phyloP scores from a whole-genome alignment of 2,329 filamentous ascomycete species.

The Paecilomyces sp. region DNA sequence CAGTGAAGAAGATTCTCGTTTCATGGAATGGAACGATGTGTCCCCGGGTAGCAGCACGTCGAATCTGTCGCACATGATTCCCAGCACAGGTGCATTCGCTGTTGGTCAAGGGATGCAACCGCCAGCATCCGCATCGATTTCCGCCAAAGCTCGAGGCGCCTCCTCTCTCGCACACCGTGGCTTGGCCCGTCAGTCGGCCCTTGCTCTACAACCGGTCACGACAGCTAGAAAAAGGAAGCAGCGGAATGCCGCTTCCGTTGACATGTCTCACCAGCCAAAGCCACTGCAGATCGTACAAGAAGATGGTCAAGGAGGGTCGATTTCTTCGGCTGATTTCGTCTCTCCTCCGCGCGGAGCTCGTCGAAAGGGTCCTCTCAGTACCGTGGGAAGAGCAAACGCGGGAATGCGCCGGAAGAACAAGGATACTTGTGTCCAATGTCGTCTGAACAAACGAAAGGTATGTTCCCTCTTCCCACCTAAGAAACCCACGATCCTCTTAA shows the following conservation, averaged over 20 bases:
- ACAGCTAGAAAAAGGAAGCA: conserved; percentile 26
- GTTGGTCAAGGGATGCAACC: conserved; percentile 24
- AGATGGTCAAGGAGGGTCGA: conserved; percentile 34
- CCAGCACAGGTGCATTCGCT: conserved; percentile 27
- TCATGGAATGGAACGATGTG: conserved; percentile 20
- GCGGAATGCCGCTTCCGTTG: conserved; percentile 18
- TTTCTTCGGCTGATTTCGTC: conserved; percentile 34
- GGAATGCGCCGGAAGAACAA: conserved; percentile 37
- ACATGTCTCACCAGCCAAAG: conserved; percentile 19
- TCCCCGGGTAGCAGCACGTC: conserved; percentile 18
- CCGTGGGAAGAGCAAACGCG: conserved; percentile 33
- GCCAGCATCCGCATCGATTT: conserved; percentile 26
- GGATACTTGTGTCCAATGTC: conserved; percentile 38
- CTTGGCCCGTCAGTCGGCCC: background rate
- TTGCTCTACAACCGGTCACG: background rate
- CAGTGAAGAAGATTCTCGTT: conserved; percentile 19
- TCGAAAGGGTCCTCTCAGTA: conserved; percentile 33
- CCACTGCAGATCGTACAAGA: conserved; percentile 38
- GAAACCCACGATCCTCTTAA: background rate
- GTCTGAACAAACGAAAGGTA: conserved; percentile 39
- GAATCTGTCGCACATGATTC: conserved; percentile 15
- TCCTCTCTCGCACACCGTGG: conserved; percentile 10
- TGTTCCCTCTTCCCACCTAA: conserved; percentile 1
- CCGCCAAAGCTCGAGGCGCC: conserved; percentile 23
- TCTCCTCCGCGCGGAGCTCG: conserved; percentile 36